Percentiles rank a stretch among this genome's conserved stretches.
Conservation (phyloP, 2,329 filamentous ascomycete genomes). For the Aspergillus flavus region DNA sequence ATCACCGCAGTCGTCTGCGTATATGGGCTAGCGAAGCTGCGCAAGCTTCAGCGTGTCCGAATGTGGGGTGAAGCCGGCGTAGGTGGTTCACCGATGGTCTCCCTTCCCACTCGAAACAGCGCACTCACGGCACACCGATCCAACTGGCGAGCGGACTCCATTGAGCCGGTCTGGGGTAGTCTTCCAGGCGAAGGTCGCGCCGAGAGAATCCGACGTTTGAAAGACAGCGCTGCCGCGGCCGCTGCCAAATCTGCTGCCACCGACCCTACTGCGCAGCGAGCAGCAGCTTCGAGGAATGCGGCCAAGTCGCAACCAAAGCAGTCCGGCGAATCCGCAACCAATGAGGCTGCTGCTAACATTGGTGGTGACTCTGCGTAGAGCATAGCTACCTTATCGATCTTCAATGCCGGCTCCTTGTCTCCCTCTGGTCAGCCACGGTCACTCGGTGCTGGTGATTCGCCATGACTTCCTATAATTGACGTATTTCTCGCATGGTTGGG, state of each 20-base stretch:
- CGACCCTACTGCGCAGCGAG: conserved; percentile 16
- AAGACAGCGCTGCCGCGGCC: conserved; percentile 32
- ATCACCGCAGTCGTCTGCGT: conserved; percentile 77
- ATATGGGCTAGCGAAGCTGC: conserved; percentile 81
- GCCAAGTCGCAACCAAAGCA: not conserved
- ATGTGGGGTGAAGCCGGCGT: conserved; percentile 71
- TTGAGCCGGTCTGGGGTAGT: conserved; percentile 44
- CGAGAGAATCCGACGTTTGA: conserved; percentile 41
- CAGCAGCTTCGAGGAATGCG: not conserved
- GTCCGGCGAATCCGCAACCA: not conserved
- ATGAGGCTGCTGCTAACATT: not conserved
- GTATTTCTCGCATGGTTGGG: not conserved
- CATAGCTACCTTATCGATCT: not conserved
- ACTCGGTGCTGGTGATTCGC: not conserved
- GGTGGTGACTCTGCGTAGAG: not conserved
- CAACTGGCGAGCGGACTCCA: conserved; percentile 48
- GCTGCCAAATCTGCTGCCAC: conserved; percentile 18
- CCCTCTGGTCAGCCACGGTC: not conserved
- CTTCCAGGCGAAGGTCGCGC: conserved; percentile 42
- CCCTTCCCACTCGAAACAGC: conserved; percentile 29
- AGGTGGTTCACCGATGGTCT: conserved; percentile 33
- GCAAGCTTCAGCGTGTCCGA: conserved; percentile 82
- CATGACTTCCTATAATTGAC: not conserved
- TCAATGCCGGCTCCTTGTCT: not conserved
- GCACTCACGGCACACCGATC: conserved; percentile 28